These are phyloP conservation scores for Elongisporangium senticosum DNA, from an alignment of 352 stramenopile species.

Conservation along the genomic window DNA sequence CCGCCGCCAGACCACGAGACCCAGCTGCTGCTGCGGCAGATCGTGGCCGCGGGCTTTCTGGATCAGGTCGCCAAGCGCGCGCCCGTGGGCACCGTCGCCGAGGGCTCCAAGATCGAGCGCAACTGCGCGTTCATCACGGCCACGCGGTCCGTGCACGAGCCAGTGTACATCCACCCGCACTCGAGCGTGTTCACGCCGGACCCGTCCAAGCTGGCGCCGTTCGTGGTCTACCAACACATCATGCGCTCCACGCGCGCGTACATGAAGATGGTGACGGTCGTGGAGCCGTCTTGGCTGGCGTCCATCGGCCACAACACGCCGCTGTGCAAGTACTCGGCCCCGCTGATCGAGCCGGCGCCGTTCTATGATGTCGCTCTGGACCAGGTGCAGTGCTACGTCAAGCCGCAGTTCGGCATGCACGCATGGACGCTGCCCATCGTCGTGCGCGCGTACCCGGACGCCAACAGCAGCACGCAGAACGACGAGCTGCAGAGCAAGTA, in stretches of 20 bases:
- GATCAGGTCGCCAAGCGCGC: conserved; percentile 79
- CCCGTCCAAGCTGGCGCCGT: conserved; percentile 52
- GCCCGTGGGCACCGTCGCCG: conserved; percentile 63
- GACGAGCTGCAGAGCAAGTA: conserved; percentile 45
- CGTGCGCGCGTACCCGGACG: conserved; percentile 45
- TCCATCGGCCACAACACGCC: conserved; percentile 69
- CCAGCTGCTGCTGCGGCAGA: conserved; percentile 61
- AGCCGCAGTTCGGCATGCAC: conserved; percentile 67
- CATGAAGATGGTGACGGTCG: conserved; percentile 97
- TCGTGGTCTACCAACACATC: conserved; percentile 78
- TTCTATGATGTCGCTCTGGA: conserved; percentile 54
- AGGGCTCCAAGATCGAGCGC: conserved; percentile 77
- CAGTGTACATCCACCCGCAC: conserved; percentile 83
- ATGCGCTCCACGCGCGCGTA: conserved; percentile 81
- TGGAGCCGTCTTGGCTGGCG: conserved; percentile 97
- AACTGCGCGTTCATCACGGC: conserved; percentile 76
- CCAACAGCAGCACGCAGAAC: conserved; percentile 20
- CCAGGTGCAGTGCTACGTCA: conserved; percentile 73
- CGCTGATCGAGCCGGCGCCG: conserved; percentile 52
- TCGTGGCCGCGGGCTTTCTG: conserved; percentile 73
- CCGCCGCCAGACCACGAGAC: conserved; percentile 54
- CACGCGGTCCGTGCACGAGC: conserved; percentile 47
- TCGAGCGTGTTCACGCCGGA: conserved; percentile 77
- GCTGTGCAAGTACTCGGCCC: conserved; percentile 60
- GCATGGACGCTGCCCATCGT: conserved; percentile 61